phyloP scores from a whole-genome alignment of 2,329 filamentous ascomycete species.

The Whalleya microplaca region DNA sequence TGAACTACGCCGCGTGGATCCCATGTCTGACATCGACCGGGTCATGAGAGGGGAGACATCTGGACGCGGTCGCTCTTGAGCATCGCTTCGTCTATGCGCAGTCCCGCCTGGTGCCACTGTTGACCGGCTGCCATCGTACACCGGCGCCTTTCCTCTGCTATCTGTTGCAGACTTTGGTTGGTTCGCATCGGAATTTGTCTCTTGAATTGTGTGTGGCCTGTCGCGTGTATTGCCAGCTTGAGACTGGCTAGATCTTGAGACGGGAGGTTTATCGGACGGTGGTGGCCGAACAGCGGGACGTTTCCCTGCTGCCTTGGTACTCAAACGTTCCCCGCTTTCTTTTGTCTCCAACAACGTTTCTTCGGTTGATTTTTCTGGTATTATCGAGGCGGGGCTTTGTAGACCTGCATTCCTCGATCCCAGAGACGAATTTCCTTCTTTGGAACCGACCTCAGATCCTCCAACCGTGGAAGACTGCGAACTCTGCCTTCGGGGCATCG shows the following conservation, averaged over 20 bases:
- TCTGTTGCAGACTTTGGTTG: slow-evolving; percentile 2
- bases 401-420: slow-evolving; percentile 27
- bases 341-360: slow-evolving; percentile 5
- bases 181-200: neutral
- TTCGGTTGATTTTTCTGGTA: slow-evolving; percentile 33
- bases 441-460: slow-evolving; percentile 38
- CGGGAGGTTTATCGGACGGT: slow-evolving; percentile 11
- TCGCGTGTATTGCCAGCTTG: slow-evolving; percentile 5
- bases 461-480: slow-evolving; percentile 48
- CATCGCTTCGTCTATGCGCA: slow-evolving; percentile 18
- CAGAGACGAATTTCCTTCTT: slow-evolving; percentile 35
- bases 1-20: slow-evolving; percentile 22
- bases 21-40: slow-evolving; percentile 36
- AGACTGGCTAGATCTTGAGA: slow-evolving; percentile 10
- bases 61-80: slow-evolving; percentile 20
- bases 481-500: slow-evolving; percentile 50
- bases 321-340: slow-evolving; percentile 31
- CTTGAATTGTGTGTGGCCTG: slow-evolving; percentile 1
- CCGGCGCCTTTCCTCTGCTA: slow-evolving; percentile 4
- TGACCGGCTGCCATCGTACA: slow-evolving; percentile 1
- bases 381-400: slow-evolving; percentile 31
- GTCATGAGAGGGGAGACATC: slow-evolving; percentile 33
- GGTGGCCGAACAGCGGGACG: slow-evolving; percentile 39
- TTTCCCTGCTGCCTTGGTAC: slow-evolving; percentile 55
- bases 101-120: slow-evolving; percentile 9